A percentile compares a stretch with the other conserved stretches of the same genome.
These are phyloP conservation scores for Phytophthora podocarpi DNA, from an alignment of 352 stramenopile species.

Conservation along the genomic window DNA sequence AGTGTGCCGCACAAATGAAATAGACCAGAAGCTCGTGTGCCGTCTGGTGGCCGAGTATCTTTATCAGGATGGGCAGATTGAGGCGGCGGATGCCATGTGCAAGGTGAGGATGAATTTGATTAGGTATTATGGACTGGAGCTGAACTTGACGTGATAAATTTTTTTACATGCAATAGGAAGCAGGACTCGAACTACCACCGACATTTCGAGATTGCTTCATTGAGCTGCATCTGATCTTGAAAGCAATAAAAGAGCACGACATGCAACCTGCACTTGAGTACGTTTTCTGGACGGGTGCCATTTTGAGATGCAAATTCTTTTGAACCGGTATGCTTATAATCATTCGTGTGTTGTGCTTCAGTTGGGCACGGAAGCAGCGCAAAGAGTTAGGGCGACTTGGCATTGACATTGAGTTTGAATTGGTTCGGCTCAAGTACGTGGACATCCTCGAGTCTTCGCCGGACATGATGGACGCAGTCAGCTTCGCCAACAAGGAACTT, in stretches of 20 bases:
- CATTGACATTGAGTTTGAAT: constrained; percentile 84
- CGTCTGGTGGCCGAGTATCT: constrained; percentile 77
- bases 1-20: constrained; percentile 60
- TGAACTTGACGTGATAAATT: background rate
- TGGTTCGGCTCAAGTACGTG: constrained; percentile 85
- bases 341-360: constrained; percentile 26
- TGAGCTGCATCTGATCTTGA: constrained; percentile 68
- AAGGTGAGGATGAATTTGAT: constrained; percentile 36
- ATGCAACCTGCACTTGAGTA: constrained; percentile 73
- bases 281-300: constrained; percentile 9
- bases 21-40: constrained; percentile 69
- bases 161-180: constrained; percentile 50
- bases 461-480: constrained; percentile 72
- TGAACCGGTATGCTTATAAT: background rate
- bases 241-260: constrained; percentile 66
- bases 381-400: constrained; percentile 52
- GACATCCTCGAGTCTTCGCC: constrained; percentile 68
- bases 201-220: constrained; percentile 71
- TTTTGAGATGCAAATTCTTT: background rate
- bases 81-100: constrained; percentile 72
- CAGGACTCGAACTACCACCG: constrained; percentile 49
- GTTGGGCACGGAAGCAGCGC: constrained; percentile 66
- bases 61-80: constrained; percentile 80
- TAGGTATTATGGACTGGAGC: background rate
- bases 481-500: constrained; percentile 70